Evolutionary conservation across 2,329 filamentous ascomycete genomes (phyloP).

Genomic region (Sarocladium strictum): DNA sequence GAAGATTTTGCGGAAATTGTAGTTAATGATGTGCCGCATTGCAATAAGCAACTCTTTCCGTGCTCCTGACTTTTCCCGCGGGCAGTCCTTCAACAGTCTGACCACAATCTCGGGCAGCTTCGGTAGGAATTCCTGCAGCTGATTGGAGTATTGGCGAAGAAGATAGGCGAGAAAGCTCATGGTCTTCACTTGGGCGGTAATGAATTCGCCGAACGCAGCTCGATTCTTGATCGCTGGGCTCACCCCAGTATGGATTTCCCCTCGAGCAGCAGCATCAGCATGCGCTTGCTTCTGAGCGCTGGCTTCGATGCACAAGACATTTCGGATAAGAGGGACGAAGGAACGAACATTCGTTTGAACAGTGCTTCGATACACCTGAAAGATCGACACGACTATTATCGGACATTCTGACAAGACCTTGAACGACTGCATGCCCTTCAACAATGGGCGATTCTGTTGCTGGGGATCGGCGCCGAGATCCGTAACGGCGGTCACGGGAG

Average conservation of each 20-base stretch:
- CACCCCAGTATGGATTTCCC: slow-evolving; percentile 84
- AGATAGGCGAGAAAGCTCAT: slow-evolving; percentile 98
- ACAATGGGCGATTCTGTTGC: slow-evolving; percentile 71
- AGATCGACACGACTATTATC: slow-evolving; percentile 97
- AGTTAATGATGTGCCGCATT: slow-evolving; percentile 97
- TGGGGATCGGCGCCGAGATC: slow-evolving; percentile 79
- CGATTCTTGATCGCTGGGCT: slow-evolving; percentile 91
- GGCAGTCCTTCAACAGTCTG: slow-evolving; percentile 85
- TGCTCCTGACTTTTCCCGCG: slow-evolving; percentile 85
- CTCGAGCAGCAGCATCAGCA: slow-evolving; percentile 70
- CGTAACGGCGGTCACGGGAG: slow-evolving; percentile 74
- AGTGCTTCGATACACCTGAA: slow-evolving; percentile 80
- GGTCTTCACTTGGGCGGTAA: slow-evolving; percentile 96
- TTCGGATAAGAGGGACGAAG: slow-evolving; percentile 92
- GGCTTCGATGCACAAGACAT: slow-evolving; percentile 80
- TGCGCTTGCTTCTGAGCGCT: slow-evolving; percentile 92
- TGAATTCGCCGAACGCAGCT: slow-evolving; percentile 92
- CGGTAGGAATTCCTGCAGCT: slow-evolving; percentile 81
- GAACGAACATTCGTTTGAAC: slow-evolving; percentile 81
- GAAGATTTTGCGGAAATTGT: slow-evolving; percentile 96
- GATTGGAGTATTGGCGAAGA: slow-evolving; percentile 78
- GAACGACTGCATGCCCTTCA: slow-evolving; percentile 97
- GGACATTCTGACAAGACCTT: slow-evolving; percentile 97
- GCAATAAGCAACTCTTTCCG: slow-evolving; percentile 94
- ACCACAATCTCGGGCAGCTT: slow-evolving; percentile 86